Conservation (phyloP, 345 rosid genomes). For the Luvunga scandens region DNA sequence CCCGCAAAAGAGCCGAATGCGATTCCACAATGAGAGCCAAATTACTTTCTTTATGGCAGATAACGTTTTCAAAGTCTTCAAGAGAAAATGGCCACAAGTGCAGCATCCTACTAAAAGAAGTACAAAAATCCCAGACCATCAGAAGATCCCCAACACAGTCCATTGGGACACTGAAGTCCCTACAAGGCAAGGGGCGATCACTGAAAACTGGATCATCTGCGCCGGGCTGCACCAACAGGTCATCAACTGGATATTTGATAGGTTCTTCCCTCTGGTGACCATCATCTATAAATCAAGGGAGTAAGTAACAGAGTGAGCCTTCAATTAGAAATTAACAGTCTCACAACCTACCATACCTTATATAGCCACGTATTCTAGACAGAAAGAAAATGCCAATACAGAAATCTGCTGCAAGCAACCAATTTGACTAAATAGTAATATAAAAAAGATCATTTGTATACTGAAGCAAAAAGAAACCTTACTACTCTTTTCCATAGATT, state of each 20-base stretch:
- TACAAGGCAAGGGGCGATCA: constrained; percentile 71
- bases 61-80: constrained; percentile 89
- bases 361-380: neutral
- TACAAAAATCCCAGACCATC: constrained; percentile 96
- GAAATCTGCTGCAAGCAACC: neutral
- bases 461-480: neutral
- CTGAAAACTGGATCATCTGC: constrained; percentile 68
- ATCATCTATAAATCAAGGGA: constrained; percentile 45
- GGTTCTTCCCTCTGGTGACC: constrained; percentile 35
- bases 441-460: neutral
- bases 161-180: constrained; percentile 73
- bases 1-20: constrained; percentile 75
- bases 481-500: constrained; percentile 22
- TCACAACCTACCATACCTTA: neutral
- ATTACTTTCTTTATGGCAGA: constrained; percentile 86
- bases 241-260: constrained; percentile 88
- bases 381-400: neutral
- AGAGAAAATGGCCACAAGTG: constrained; percentile 76
- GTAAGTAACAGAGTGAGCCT: neutral
- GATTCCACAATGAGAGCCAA: constrained; percentile 72
- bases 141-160: constrained; percentile 84
- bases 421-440: neutral
- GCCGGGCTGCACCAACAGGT: constrained; percentile 66
- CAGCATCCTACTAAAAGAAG: constrained; percentile 70
- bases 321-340: neutral